Evolutionary conservation across 495 filamentous ascomycete species (phyloP), one percentile per base, ranked within the genome.

Genomic region (Lasiosphaeria ovina): DNA sequence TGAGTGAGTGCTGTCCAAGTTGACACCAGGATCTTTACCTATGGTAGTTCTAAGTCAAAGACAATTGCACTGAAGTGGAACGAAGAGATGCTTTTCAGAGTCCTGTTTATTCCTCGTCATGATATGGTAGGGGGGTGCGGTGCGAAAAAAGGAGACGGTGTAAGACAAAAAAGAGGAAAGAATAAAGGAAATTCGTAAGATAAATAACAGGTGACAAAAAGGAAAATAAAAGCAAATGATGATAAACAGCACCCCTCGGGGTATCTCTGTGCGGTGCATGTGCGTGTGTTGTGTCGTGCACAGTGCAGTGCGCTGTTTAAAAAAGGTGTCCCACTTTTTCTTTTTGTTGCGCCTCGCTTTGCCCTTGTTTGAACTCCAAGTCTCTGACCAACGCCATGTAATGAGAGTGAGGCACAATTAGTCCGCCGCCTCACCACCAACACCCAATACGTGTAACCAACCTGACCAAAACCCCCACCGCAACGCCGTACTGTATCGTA

Each of bases 151-250:
- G 0, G 24, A 24, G 24, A 24, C 24, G 24, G 24, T 24, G 24
- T n/a, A n/a, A 16, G 12, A 24, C 47, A 50, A 50, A 17, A 17
- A 3, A 5, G 47, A 17, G 3, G 47, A 24, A 50, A 50, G n/a
- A 16, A 50, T 24, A 24, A 24, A 24, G 24, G 24, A 24, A 24
- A 24, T 24, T 24, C 24, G 24, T 17, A 14, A 42, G 38, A 42
- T 8, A 42, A 8, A 42, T 8, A 42, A 42, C 8, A 51, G 36
- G 9, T n/a, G 24, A 32, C 17, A 36, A 55, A 55, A 11, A 35
- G 10, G 16, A 35, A 2, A 38, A 60, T 16, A 34, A 65, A 66
- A 59, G 32, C 16, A 32, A 16, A 34, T 11, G 58, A 10, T 10
- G 3, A 35, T 33, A 51, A 51, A 57, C 24, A 24, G 24, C 24